phyloP scores from a whole-genome alignment of 2,329 filamentous ascomycete genomes.

The Blumeria hordei region DNA sequence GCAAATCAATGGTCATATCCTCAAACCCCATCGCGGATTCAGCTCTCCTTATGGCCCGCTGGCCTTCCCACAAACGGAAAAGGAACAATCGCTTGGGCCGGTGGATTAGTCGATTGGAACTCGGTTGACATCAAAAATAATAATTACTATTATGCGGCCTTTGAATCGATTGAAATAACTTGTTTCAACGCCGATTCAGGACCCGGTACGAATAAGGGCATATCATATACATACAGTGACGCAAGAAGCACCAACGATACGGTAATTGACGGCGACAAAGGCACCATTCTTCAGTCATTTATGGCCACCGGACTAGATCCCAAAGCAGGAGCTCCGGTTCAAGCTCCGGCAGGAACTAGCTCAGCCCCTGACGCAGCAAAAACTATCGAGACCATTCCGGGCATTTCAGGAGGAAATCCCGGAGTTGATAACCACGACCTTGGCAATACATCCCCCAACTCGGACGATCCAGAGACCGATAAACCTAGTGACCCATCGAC shows the following conservation, averaged over 20 bases:
- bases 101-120: conserved; percentile 3
- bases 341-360: conserved; percentile 9
- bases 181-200: conserved; percentile 46
- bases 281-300: conserved; percentile 56
- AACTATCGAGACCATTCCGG: conserved; percentile 24
- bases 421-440: conserved; percentile 10
- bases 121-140: conserved; percentile 50
- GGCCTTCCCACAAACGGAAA: conserved; percentile 53
- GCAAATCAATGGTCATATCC: conserved; percentile 66
- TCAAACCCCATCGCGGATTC: conserved; percentile 73
- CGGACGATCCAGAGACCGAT: too few species aligned
- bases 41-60: conserved; percentile 90
- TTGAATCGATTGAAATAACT: conserved; percentile 54
- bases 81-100: conserved; percentile 73
- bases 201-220: conserved; percentile 44
- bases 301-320: conserved; percentile 61
- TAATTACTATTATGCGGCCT: conserved; percentile 71
- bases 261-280: conserved; percentile 48
- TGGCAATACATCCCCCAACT: too few species aligned
- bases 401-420: conserved; percentile 23
- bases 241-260: conserved; percentile 46
- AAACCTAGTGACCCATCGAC: too few species aligned
- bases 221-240: conserved; percentile 54
- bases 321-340: conserved; percentile 21
- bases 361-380: conserved; percentile 10